phyloP scores from a whole-genome alignment of 148 eudicot genomes.

The Oxyria digyna region DNA sequence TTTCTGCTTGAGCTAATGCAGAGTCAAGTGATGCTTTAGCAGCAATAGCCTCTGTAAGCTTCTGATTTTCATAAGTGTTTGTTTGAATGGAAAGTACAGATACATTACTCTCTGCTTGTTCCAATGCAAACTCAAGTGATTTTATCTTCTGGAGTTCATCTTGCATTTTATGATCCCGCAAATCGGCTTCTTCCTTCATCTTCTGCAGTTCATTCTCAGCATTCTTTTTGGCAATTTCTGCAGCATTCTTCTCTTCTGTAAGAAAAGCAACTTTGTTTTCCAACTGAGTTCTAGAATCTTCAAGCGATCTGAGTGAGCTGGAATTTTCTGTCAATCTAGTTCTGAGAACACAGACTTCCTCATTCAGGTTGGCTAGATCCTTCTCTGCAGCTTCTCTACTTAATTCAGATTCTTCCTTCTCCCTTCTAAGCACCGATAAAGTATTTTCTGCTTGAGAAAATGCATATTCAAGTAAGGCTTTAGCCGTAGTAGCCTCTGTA shows the following conservation, averaged over 20 bases:
- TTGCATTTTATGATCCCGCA: conserved; percentile 35
- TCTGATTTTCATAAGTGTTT: conserved; percentile 21
- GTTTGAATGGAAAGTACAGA: conserved; percentile 43
- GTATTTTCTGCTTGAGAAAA: conserved; percentile 48
- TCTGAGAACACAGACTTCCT: conserved; percentile 33
- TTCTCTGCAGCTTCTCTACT: conserved; percentile 38
- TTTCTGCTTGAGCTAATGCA: conserved; percentile 52
- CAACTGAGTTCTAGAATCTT: conserved; percentile 48
- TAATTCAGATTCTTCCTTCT: conserved; percentile 52
- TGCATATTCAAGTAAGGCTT: conserved; percentile 44
- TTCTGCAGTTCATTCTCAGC: conserved; percentile 48
- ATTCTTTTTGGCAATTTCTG: conserved; percentile 27
- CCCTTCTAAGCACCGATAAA: conserved; percentile 32
- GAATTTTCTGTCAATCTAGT: conserved; percentile 43
- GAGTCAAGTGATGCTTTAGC: conserved; percentile 44
- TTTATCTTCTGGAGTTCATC: conserved; percentile 37
- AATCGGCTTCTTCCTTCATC: conserved; percentile 53
- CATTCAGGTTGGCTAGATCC: conserved; percentile 51
- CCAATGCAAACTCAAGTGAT: conserved; percentile 45
- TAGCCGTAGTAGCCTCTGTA: conserved; percentile 37
- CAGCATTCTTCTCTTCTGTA: conserved; percentile 46
- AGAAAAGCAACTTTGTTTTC: conserved; percentile 39
- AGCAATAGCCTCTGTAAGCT: conserved; percentile 35
- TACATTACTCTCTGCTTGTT: conserved; percentile 34
- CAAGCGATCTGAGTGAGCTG: conserved; percentile 48